Conservation (phyloP, 805 yeast species). For the Sugiyamaella americana region DNA sequence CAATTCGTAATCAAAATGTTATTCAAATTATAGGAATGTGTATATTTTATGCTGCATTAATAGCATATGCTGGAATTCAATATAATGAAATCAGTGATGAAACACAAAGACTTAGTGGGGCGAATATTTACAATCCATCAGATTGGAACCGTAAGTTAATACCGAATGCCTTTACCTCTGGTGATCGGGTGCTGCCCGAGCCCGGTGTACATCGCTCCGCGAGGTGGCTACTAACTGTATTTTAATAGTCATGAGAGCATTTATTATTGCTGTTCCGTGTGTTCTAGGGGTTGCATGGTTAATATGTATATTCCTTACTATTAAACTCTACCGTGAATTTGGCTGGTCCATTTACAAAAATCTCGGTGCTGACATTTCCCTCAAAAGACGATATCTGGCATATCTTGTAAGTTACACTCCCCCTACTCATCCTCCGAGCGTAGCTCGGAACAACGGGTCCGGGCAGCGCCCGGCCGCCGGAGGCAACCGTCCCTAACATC, state of each 20-base stretch:
- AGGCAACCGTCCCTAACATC: no score
- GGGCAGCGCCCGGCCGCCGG: no score
- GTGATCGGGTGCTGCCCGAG: no score
- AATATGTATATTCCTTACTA: slow-evolving; percentile 30
- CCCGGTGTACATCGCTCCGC: no score
- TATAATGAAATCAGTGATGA: slow-evolving; percentile 36
- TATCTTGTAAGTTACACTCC: slow-evolving; percentile 24
- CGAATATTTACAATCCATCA: slow-evolving; percentile 11
- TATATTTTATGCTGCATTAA: slow-evolving; percentile 39
- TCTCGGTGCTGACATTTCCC: slow-evolving; percentile 42
- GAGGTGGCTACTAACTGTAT: no score
- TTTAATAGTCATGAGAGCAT: slow-evolving; percentile 25
- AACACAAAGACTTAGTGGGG: slow-evolving; percentile 19
- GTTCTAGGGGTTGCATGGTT: slow-evolving; percentile 37
- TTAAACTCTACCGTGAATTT: slow-evolving; percentile 36
- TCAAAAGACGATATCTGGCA: slow-evolving; percentile 33
- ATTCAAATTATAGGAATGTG: slow-evolving; percentile 34
- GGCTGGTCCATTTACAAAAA: slow-evolving; percentile 45
- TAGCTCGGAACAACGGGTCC: no score
- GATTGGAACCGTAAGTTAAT: slow-evolving; percentile 11
- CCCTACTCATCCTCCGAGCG: no score
- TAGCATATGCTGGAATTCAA: slow-evolving; percentile 43
- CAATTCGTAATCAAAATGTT: slow-evolving; percentile 37
- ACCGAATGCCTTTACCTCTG: not conserved
- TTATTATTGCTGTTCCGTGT: slow-evolving; percentile 40